A percentile compares a stretch with the other conserved stretches of the same genome.
phyloP scores from a whole-genome alignment of 441 rosid genomes.

The Kokia cookei region DNA sequence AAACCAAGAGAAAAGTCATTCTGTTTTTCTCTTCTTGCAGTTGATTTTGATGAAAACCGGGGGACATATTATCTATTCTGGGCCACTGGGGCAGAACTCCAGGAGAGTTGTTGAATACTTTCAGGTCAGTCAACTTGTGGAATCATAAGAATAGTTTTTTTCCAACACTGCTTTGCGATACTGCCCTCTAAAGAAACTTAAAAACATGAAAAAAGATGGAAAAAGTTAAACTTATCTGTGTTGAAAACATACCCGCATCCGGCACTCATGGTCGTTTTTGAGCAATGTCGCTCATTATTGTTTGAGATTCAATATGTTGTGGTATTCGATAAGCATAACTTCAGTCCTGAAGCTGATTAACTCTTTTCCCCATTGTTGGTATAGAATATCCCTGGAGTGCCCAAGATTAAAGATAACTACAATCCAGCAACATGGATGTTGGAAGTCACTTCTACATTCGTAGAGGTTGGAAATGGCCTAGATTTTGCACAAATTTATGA shows the following conservation, averaged over 20 bases:
- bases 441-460: constrained; percentile 46
- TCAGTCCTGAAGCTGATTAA: neutral
- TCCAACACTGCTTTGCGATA: no score
- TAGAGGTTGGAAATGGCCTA: constrained; percentile 38
- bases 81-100: constrained; percentile 55
- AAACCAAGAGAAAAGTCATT: neutral
- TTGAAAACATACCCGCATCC: neutral
- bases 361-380: neutral
- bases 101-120: constrained; percentile 46
- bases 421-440: constrained; percentile 76
- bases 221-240: neutral
- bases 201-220: no score
- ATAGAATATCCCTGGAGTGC: constrained; percentile 40
- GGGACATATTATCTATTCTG: constrained; percentile 52
- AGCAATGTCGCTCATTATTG: neutral
- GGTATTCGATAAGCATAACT: neutral
- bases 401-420: constrained; percentile 43
- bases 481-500: constrained; percentile 42
- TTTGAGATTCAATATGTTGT: neutral
- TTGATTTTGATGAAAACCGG: constrained; percentile 53
- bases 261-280: neutral
- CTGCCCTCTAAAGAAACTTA: no score
- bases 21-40: constrained; percentile 7
- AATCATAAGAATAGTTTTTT: neutral
- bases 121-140: constrained; percentile 30